Base-by-base conservation (phyloP, 1,284 basidiomycete species). In the Serendipita sp. region DNA sequence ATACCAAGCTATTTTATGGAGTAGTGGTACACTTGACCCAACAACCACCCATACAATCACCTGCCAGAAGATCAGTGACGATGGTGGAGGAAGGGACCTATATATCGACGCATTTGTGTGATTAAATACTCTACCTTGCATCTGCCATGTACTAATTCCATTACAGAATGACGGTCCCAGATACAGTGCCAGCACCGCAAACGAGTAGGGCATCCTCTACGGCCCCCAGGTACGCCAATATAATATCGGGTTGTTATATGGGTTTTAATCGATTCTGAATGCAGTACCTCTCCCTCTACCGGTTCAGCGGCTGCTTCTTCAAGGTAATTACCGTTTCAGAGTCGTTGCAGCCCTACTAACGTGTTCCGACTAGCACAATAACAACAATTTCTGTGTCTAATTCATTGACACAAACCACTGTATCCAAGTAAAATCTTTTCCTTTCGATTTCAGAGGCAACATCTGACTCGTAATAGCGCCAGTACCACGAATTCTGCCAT, bases 51-150 rank as follows among this genome's bases (percentile, higher is more conserved):
- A 58, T 30, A 58, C 53, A n/a, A 58, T 58, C 3, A 6, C 6
- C 3, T 3, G 3, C 53, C 22, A 58, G 53, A 58, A 58, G 30
- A 58, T 32, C 6, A 58, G 22, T 35, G 26, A 58, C 15, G 53
- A 58, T 32, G 32, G 32, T 8, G 22, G 53, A 6, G 15, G 32
- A 17, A n/a, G 32, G 15, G 53, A 58, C 32, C 53, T 58, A 22
- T n/a, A 58, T 32, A 32, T 58, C 1, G 53, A 58, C 30, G 53
- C 53, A 30, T 58, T 58, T 58, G 32, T 58, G 53, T 58, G 49
- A 53, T 13, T 10, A 17, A 5, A 6, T 26, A 30, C 10, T 6
- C 17, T 26, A 8, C 3, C 53, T 10, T 58, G 32, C 1, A 10
- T 6, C 15, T 22, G 1, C 32, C 22, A 4, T 58, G 53, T 22